Conservation (phyloP, 768 basidiomycete genomes). For the Rhodosporidiobolus sp. region DNA sequence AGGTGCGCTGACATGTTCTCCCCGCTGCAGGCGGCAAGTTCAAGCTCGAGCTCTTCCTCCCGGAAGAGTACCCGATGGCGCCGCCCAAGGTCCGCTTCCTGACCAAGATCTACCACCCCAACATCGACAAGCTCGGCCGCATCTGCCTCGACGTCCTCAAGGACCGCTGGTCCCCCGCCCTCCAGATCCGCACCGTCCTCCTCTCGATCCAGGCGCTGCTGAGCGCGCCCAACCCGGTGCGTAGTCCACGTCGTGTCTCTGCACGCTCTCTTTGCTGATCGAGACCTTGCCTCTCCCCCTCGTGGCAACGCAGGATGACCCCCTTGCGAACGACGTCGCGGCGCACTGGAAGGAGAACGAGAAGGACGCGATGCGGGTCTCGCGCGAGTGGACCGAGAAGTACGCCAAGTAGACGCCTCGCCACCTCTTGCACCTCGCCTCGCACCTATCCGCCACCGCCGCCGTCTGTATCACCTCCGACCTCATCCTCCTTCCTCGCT, state of each 20-base stretch:
- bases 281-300: no score
- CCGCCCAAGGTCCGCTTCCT: constrained; percentile 84
- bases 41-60: constrained; percentile 92
- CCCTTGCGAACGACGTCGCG: constrained; percentile 83
- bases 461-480: no score
- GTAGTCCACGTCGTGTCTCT: no score
- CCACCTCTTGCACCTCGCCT: neutral
- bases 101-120: constrained; percentile 82
- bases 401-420: constrained; percentile 57
- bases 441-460: no score
- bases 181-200: constrained; percentile 96
- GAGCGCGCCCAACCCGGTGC: constrained; percentile 82
- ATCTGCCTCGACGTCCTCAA: constrained; percentile 99
- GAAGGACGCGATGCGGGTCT: constrained; percentile 84
- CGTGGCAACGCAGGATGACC: constrained; percentile 77
- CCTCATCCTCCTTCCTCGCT: no score
- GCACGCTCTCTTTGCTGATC: no score
- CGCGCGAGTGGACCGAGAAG: constrained; percentile 90
- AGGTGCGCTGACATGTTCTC: no score
- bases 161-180: constrained; percentile 99
- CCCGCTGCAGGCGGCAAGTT: constrained; percentile 72
- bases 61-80: constrained; percentile 99
- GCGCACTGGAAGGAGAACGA: constrained; percentile 99
- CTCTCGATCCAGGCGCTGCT: constrained; percentile 96
- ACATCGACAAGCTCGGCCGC: constrained; percentile 97